phyloP scores from a whole-genome alignment of 805 yeast genomes.

The Candida maesae region DNA sequence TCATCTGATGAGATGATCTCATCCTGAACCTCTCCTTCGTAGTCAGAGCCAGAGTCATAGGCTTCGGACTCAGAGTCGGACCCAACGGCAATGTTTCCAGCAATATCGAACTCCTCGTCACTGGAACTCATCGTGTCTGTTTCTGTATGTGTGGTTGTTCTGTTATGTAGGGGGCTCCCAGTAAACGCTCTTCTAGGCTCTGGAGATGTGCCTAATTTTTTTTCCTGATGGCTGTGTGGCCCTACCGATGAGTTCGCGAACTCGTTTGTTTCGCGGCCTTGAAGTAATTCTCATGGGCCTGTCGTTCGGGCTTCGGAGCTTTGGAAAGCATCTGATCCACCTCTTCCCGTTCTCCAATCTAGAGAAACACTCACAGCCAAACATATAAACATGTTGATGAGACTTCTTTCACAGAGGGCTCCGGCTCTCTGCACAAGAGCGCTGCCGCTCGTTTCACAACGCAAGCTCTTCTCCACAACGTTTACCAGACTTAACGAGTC shows the following conservation, averaged over 20 bases:
- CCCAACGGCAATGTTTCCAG: slow-evolving; percentile 51
- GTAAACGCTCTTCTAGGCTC: background rate
- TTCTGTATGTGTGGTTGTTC: background rate
- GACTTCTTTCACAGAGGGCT: slow-evolving; percentile 9
- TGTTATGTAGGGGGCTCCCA: background rate
- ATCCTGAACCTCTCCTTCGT: slow-evolving; percentile 44
- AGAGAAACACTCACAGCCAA: too few relatives aligned
- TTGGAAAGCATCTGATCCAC: background rate
- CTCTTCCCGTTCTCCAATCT: background rate
- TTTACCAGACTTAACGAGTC: slow-evolving; percentile 16
- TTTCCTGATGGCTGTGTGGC: background rate
- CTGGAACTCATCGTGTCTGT: slow-evolving; percentile 7
- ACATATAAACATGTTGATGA: slow-evolving; percentile 7
- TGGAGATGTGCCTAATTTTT: background rate
- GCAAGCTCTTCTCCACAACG: slow-evolving; percentile 16
- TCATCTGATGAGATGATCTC: slow-evolving; percentile 49
- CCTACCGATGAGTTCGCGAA: background rate
- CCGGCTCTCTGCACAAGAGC: background rate
- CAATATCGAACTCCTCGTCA: slow-evolving; percentile 55
- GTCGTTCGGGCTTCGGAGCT: too few relatives aligned
- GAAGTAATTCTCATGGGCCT: too few relatives aligned
- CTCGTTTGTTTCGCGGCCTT: too few relatives aligned
- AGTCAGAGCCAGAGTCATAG: slow-evolving; percentile 28
- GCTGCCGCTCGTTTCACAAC: slow-evolving; percentile 1
- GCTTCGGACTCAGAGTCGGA: slow-evolving; percentile 37